Conservation (phyloP, 257 asterid genomes). For the Gentiana dahurica region DNA sequence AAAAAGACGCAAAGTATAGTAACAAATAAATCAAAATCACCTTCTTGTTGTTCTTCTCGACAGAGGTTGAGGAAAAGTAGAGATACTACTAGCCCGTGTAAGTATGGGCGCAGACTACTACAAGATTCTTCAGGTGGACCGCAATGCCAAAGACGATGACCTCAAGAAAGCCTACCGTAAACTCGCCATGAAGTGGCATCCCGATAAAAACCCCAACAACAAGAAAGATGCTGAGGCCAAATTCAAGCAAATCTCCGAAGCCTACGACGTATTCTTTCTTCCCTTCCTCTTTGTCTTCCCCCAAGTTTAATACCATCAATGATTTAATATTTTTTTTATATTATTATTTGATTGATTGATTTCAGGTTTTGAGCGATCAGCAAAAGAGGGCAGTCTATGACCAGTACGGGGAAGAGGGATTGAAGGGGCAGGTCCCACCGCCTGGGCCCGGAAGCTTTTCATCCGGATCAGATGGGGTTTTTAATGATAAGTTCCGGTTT, state of each 20-base stretch:
- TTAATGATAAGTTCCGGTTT: conserved; percentile 28
- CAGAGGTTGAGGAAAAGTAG: no score
- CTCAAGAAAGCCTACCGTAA: conserved; percentile 61
- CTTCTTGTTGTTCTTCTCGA: no score
- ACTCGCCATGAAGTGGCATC: conserved; percentile 73
- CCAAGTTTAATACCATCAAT: neutral
- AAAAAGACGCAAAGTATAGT: no score
- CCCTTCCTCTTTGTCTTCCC: neutral
- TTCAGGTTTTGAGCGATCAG: conserved; percentile 57
- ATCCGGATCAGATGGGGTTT: conserved; percentile 25
- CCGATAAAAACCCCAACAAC: conserved; percentile 61
- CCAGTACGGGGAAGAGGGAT: conserved; percentile 60
- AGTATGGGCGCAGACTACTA: conserved; percentile 59
- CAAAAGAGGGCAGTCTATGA: conserved; percentile 59
- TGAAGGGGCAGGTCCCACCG: conserved; percentile 54
- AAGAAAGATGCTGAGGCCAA: conserved; percentile 57
- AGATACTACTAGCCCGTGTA: no score
- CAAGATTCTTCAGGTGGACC: conserved; percentile 51
- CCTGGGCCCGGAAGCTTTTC: conserved; percentile 37
- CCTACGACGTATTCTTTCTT: conserved; percentile 44
- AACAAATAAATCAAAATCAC: no score
- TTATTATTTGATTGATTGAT: neutral
- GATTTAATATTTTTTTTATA: neutral
- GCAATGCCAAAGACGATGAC: conserved; percentile 50
- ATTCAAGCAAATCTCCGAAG: conserved; percentile 68